Evolutionary conservation across 1,284 basidiomycete species (phyloP).

Genomic region (Agaricales sp.): DNA sequence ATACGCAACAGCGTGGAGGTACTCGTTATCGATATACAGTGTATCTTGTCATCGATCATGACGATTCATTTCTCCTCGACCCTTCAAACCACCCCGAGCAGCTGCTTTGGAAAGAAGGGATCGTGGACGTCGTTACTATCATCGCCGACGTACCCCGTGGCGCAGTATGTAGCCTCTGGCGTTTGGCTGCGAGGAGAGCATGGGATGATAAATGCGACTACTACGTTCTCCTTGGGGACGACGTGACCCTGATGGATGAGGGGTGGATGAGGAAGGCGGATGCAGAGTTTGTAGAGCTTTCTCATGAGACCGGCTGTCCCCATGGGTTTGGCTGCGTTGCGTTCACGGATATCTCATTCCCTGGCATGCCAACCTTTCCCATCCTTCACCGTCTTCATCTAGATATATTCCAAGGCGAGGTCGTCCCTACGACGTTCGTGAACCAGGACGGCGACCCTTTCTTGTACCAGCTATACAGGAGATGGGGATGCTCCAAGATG

Average conservation of each 20-base stretch:
- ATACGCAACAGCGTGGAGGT: slow-evolving; percentile 23
- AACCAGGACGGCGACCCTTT: slow-evolving; percentile 55
- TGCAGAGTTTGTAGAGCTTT: slow-evolving; percentile 25
- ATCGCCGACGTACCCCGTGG: slow-evolving; percentile 30
- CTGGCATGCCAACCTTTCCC: slow-evolving; percentile 54
- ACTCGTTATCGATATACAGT: slow-evolving; percentile 27
- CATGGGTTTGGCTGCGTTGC: slow-evolving; percentile 46
- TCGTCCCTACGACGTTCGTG: slow-evolving; percentile 43
- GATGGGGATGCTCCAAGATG: slow-evolving; percentile 42
- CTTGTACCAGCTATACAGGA: slow-evolving; percentile 48
- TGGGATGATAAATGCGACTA: slow-evolving; percentile 40
- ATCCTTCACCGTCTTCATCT: slow-evolving; percentile 43
- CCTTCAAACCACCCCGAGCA: slow-evolving; percentile 23
- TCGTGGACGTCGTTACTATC: slow-evolving; percentile 26
- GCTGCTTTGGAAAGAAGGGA: slow-evolving; percentile 24
- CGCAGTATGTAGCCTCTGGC: slow-evolving; percentile 44
- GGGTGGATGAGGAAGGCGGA: slow-evolving; percentile 40
- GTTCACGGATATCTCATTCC: slow-evolving; percentile 44
- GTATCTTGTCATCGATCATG: slow-evolving; percentile 45
- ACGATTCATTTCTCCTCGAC: slow-evolving; percentile 30
- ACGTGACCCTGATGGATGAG: slow-evolving; percentile 36
- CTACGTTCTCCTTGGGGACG: slow-evolving; percentile 46
- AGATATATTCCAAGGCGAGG: slow-evolving; percentile 39
- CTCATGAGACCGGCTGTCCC: slow-evolving; percentile 21
- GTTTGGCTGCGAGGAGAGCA: slow-evolving; percentile 34